Evolutionary conservation across 352 stramenopile genomes (phyloP), one percentile per base, ranked within the genome.

Genomic region (Phytophthora brassicae): DNA sequence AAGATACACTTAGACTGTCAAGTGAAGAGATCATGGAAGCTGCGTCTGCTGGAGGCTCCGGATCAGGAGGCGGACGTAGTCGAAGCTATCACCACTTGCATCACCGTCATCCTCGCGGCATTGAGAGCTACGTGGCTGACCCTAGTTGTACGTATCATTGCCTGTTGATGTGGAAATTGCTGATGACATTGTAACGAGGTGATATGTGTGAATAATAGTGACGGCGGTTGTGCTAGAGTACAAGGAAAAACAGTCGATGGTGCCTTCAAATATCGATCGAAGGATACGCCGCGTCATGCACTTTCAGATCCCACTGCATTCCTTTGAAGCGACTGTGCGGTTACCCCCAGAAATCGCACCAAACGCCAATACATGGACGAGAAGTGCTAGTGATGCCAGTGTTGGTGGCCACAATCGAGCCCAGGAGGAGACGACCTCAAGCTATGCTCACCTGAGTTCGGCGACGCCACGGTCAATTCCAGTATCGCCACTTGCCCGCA

Each of bases 271-370:
- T 59, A 93, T 94, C 66, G 91, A 93, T 64, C 70, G 79, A 36
- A 81, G 87, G 64, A 95, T 95, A 80, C 85, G 89, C 42, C 84
- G 86, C 17, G 84, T 94, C 48, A 95, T 95, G 87, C 87, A 95
- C 49, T 92, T 94, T 56, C 77, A 90, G 66, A 92, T 94, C 56
- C 84, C 85, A 20, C 64, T 92, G 44, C 76, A 84, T 58, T 88
- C 86, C 2, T 95, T 95, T 62, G 86, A 95, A 47, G 86, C 86
- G 0, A 95, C 81, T 0, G 84, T 95, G 31, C 71, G 86, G 13
- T 71, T 95, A 43, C 86, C 84, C 2, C 66, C 81, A 17, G 70
- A 75, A 2, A 56, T 74, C 23, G 41, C 56, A 6, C 57, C 59
- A 48, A 36, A 12, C n/a, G 3, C 61, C 22, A 38, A 49, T 33